Base-by-base conservation (phyloP, 176 grass and related monocot genomes). In the Guadua angustifolia region DNA sequence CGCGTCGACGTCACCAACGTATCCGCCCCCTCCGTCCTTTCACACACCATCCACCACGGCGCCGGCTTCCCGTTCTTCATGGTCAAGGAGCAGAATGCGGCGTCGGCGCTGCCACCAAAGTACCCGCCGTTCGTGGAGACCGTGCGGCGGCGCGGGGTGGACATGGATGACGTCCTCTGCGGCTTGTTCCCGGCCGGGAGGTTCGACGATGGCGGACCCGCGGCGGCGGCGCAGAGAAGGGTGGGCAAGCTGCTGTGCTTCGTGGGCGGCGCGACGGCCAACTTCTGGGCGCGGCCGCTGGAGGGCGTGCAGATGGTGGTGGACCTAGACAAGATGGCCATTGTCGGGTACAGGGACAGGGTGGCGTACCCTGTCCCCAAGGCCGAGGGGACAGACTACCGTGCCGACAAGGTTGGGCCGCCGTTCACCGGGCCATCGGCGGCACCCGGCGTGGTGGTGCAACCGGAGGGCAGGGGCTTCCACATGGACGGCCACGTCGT, bases 311-410 rank as follows among this genome's bases (percentile, higher is more conserved):
- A 87, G 46, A 43, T 93, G 35, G 81, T 91, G 80, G 94, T 89
- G 32, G 91, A 94, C 73, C 79, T 97, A 78, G 94, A 97, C 74
- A 14, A 13, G 15, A 86, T 94, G 94, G 78, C 86, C 84, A 91
- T 97, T 69, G 82, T 97, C 21, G 85, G 59, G 49, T 97, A 86
- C 74, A 66, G 46, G 22, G 89, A 97, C 59, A 61, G 84, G 73
- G 89, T 74, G 75, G 0, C 21, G 24, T 47, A 84, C 45, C 87
- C 94, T 0, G 91, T 97, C 60, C 91, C 91, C 42, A 86, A 77
- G 71, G 89, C 89, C 35, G 64, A 69, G 13, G 91, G 87, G 38
- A 97, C 94, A 24, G 88, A 97, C 42, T 97, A 90, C 87, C 77
- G 89, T 4, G 72, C 82, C 0, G 55, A 43, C 43, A 72, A 84